Evolutionary conservation across 805 yeast species (phyloP).

Genomic region (Kuraishia ogatae): DNA sequence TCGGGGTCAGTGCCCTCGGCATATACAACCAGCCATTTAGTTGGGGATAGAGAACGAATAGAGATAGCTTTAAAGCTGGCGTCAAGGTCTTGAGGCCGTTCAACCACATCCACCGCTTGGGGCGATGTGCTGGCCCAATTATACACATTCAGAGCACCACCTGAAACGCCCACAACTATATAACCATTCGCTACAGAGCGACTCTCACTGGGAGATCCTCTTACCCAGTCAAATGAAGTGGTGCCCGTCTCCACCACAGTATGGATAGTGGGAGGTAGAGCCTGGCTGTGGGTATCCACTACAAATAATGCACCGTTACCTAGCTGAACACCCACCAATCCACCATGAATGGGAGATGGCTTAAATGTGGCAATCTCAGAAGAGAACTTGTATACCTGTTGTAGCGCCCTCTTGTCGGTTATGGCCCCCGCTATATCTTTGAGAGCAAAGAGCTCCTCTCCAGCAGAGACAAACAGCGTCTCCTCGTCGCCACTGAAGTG

Average conservation of each 20-base stretch:
- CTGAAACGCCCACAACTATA: not conserved
- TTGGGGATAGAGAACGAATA: not conserved
- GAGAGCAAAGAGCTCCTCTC: not conserved
- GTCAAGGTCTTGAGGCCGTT: not conserved
- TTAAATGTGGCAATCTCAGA: conserved; percentile 1
- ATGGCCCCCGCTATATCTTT: not conserved
- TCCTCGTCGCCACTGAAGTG: conserved; percentile 1
- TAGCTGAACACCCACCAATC: conserved; percentile 5
- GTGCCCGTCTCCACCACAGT: not conserved
- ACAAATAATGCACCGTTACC: conserved; percentile 7
- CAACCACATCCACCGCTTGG: not conserved
- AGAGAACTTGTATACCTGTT: not conserved
- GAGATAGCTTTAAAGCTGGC: not conserved
- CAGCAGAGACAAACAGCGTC: not conserved
- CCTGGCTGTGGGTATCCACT: conserved; percentile 1
- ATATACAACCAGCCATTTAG: not conserved
- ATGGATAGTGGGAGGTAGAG: not conserved
- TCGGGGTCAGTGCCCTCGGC: not conserved
- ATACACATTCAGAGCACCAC: not conserved
- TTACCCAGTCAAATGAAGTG: not conserved
- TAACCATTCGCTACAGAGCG: not conserved
- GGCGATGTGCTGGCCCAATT: not conserved
- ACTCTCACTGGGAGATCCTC: not conserved
- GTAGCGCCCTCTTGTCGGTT: not conserved
- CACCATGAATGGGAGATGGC: conserved; percentile 3